Conservation (phyloP, 768 basidiomycete species). For the Dacryopinax spathularia region DNA sequence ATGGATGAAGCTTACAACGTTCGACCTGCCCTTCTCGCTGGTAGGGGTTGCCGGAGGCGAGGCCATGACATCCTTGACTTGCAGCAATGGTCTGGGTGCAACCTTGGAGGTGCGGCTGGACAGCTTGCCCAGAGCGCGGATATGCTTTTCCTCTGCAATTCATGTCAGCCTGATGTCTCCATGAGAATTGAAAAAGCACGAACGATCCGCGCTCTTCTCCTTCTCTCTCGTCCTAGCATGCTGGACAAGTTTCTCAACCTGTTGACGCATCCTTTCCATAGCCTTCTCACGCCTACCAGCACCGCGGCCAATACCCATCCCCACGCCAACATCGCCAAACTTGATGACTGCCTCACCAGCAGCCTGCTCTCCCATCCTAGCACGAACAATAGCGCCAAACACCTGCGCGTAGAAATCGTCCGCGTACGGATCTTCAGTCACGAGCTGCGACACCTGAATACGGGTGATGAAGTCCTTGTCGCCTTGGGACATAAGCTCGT, state of each 20-base stretch:
- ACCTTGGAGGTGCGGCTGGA: constrained; percentile 88
- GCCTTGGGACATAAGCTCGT: constrained; percentile 90
- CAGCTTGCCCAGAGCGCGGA: constrained; percentile 77
- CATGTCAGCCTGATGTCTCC: constrained; percentile 41
- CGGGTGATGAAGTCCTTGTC: constrained; percentile 99
- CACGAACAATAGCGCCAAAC: constrained; percentile 70
- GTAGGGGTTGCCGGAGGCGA: not conserved
- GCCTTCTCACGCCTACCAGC: constrained; percentile 62
- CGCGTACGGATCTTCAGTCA: constrained; percentile 90
- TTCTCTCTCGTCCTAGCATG: constrained; percentile 76
- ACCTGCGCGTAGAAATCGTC: constrained; percentile 99
- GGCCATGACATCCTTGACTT: constrained; percentile 49
- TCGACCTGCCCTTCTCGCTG: not conserved
- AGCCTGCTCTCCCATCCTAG: constrained; percentile 50
- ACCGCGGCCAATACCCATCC: constrained; percentile 62
- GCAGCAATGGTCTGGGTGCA: constrained; percentile 88
- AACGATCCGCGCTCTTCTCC: constrained; percentile 44
- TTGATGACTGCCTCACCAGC: constrained; percentile 70
- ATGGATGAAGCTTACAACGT: not conserved
- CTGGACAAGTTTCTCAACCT: constrained; percentile 91
- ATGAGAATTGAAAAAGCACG: constrained; percentile 28
- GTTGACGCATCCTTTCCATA: constrained; percentile 75
- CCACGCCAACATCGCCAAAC: constrained; percentile 74
- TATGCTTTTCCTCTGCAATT: constrained; percentile 42
- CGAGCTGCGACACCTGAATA: constrained; percentile 95